phyloP scores from a whole-genome alignment of 2,329 filamentous ascomycete species.

The Magnaporthiopsis incrustans region DNA sequence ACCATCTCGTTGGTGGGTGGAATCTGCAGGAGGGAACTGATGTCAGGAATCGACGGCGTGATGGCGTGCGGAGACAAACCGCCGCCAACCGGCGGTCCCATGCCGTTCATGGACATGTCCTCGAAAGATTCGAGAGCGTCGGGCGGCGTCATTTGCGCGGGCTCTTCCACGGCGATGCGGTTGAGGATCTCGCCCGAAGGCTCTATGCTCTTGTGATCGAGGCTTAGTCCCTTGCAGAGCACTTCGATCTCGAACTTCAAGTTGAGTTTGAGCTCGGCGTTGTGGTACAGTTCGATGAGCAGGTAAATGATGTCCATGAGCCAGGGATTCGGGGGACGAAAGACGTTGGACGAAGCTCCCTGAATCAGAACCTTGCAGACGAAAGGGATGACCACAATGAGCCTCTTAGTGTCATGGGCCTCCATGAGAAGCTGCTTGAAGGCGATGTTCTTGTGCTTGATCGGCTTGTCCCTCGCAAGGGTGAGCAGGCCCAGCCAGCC shows the following conservation, averaged over 20 bases:
- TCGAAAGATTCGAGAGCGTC: conserved; percentile 77
- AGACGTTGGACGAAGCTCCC: conserved; percentile 76
- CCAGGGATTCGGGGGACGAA: conserved; percentile 94
- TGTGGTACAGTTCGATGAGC: conserved; percentile 87
- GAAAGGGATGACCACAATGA: conserved; percentile 91
- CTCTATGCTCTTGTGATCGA: conserved; percentile 90
- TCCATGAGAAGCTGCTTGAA: conserved; percentile 95
- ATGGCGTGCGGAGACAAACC: conserved; percentile 73
- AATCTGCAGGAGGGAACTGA: conserved; percentile 70
- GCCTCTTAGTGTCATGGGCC: conserved; percentile 83
- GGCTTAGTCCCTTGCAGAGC: conserved; percentile 79
- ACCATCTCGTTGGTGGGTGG: conserved; percentile 76
- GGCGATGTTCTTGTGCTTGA: conserved; percentile 92
- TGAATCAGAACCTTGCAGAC: conserved; percentile 93
- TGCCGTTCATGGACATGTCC: conserved; percentile 68
- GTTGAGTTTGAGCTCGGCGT: conserved; percentile 88
- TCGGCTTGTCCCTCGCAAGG: conserved; percentile 86
- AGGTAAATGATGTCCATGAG: conserved; percentile 91
- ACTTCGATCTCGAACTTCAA: conserved; percentile 99
- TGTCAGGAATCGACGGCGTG: conserved; percentile 73
- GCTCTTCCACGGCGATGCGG: conserved; percentile 56
- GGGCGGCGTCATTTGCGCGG: conserved; percentile 45
- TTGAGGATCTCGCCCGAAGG: conserved; percentile 81
- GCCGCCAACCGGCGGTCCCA: conserved; percentile 59
- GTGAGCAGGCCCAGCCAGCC: conserved; percentile 91